Evolutionary conservation across 2,329 filamentous ascomycete genomes (phyloP).

Genomic region (Ceratocystis cubensis): DNA sequence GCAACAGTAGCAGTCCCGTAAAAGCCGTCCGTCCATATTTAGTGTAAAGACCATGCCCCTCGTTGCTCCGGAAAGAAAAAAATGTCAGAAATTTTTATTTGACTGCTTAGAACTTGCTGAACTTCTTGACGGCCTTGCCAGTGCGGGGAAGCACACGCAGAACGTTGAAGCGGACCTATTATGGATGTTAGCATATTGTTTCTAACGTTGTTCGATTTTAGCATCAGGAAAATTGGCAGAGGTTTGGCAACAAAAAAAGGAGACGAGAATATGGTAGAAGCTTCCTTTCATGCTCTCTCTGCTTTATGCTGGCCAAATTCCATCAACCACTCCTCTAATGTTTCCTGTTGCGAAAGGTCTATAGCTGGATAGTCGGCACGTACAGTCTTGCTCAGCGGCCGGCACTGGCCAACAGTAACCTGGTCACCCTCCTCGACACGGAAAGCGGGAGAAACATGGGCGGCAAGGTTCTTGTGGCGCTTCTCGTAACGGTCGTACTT

Average conservation of each 20-base stretch:
- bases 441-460: conserved; percentile 98
- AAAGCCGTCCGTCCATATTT: conserved; percentile 23
- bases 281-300: background rate
- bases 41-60: conserved; percentile 31
- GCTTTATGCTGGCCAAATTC: background rate
- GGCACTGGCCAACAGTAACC: conserved; percentile 98
- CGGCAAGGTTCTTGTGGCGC: conserved; percentile 99
- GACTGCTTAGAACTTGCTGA: conserved; percentile 85
- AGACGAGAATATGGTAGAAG: background rate
- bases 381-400: conserved; percentile 99
- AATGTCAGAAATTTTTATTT: conserved; percentile 35
- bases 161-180: conserved; percentile 95
- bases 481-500: conserved; percentile 99
- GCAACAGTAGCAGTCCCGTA: conserved; percentile 18
- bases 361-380: conserved; percentile 31
- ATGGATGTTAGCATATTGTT: conserved; percentile 13
- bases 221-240: background rate
- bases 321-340: background rate
- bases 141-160: conserved; percentile 96
- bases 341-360: background rate
- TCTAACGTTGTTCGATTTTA: background rate
- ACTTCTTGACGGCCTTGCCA: conserved; percentile 94
- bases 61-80: conserved; percentile 34
- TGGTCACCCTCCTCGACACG: conserved; percentile 99
- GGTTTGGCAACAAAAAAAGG: background rate